A percentile compares a stretch with the other conserved stretches of the same genome.
Evolutionary conservation across 768 basidiomycete species (phyloP).

Genomic region (Pisolithus marmoratus): DNA sequence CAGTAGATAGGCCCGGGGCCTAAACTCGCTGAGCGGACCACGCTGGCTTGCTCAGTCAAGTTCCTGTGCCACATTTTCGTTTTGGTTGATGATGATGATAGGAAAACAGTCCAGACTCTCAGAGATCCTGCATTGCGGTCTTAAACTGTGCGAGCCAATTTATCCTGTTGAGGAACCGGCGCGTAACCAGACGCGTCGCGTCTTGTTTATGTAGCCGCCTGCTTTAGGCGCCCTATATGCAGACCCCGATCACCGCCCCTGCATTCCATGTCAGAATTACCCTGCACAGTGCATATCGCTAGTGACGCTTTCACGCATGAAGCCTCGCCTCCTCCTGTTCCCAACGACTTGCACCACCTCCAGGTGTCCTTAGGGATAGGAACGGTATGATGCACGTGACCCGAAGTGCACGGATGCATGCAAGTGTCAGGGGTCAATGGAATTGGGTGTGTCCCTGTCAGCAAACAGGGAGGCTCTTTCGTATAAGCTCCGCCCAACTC

Average conservation of each 20-base stretch:
- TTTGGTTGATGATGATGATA: too few relatives aligned
- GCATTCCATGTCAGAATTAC: conserved; percentile 4
- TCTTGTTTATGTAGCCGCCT: conserved; percentile 35
- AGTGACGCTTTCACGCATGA: too few relatives aligned
- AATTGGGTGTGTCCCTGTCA: conserved; percentile 6
- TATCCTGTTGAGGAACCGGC: conserved; percentile 8
- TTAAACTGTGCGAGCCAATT: neutral
- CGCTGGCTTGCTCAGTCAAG: too few relatives aligned
- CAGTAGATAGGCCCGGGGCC: conserved; percentile 2
- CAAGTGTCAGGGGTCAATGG: conserved; percentile 16
- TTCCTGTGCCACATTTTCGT: too few relatives aligned
- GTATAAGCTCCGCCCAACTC: conserved; percentile 57
- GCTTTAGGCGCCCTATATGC: neutral
- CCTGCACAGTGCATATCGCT: too few relatives aligned
- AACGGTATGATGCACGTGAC: too few relatives aligned
- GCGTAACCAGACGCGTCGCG: conserved; percentile 39
- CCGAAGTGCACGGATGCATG: too few relatives aligned
- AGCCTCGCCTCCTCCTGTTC: neutral
- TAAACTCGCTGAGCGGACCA: too few relatives aligned
- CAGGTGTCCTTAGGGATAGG: too few relatives aligned
- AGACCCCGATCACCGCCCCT: conserved; percentile 14
- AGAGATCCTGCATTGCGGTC: too few relatives aligned
- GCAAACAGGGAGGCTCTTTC: conserved; percentile 16
- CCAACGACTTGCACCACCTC: too few relatives aligned
- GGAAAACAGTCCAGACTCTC: too few relatives aligned